These are phyloP conservation scores for Eragrostis curvula DNA, from an alignment of 176 grass and related monocot species.

Conservation along the genomic window DNA sequence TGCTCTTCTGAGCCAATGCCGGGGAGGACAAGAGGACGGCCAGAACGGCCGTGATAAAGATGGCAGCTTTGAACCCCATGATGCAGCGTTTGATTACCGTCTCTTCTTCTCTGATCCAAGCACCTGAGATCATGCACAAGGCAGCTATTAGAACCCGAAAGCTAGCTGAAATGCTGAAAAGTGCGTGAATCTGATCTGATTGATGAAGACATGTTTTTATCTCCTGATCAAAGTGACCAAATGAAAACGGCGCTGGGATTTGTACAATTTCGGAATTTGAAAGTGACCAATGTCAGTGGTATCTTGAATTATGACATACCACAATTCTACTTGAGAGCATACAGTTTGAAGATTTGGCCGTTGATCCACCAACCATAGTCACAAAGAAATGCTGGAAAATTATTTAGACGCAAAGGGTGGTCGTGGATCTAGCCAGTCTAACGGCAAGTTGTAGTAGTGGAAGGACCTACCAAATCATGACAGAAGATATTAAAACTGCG, in stretches of 20 bases:
- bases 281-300: background rate
- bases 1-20: constrained; percentile 51
- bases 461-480: constrained; percentile 43
- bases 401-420: background rate
- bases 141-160: background rate
- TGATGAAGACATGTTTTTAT: background rate
- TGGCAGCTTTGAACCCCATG: constrained; percentile 50
- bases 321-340: background rate
- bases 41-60: constrained; percentile 35
- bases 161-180: background rate
- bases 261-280: background rate
- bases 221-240: background rate
- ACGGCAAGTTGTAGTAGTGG: background rate
- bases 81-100: background rate
- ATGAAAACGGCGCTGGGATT: constrained; percentile 2
- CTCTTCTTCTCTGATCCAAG: constrained; percentile 29
- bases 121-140: constrained; percentile 33
- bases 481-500: constrained; percentile 26
- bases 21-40: constrained; percentile 44
- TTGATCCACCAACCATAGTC: background rate
- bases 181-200: background rate
- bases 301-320: background rate
- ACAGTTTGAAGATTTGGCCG: background rate
- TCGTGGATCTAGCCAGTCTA: constrained; percentile 32
- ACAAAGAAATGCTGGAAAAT: background rate